Evolutionary conservation across 352 stramenopile species (phyloP).

Genomic region (Elongisporangium senticosum): DNA sequence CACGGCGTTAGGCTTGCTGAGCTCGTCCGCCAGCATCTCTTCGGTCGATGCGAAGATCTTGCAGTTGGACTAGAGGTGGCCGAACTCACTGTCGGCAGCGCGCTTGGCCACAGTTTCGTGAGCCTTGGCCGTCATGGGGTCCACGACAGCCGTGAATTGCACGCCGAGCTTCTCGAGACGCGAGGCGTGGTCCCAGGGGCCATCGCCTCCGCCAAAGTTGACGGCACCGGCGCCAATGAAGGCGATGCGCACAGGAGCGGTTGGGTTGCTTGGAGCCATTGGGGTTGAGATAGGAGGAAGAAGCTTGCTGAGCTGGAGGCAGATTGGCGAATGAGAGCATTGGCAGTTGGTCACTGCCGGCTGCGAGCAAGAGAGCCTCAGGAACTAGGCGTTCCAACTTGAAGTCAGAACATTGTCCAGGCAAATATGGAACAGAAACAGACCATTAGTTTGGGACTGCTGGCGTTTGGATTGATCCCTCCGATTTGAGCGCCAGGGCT

Average conservation of each 20-base stretch:
- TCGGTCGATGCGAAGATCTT: slow-evolving; percentile 23
- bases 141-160: slow-evolving; percentile 21
- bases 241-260: slow-evolving; percentile 20
- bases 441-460: too few relatives aligned
- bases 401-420: too few relatives aligned
- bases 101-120: slow-evolving; percentile 17
- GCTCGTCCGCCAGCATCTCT: slow-evolving; percentile 17
- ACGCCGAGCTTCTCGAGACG: slow-evolving; percentile 28
- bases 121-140: slow-evolving; percentile 23
- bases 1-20: slow-evolving; percentile 19
- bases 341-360: too few relatives aligned
- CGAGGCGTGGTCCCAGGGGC: slow-evolving; percentile 30
- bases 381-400: too few relatives aligned
- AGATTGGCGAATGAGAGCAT: slow-evolving; percentile 22
- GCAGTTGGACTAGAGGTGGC: slow-evolving; percentile 20
- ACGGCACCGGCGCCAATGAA: slow-evolving; percentile 28
- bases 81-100: slow-evolving; percentile 13
- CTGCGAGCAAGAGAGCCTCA: too few relatives aligned
- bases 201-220: slow-evolving; percentile 30
- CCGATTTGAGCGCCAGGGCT: too few relatives aligned
- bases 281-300: slow-evolving; percentile 5
- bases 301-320: not conserved
- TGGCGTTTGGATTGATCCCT: too few relatives aligned
- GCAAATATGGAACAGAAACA: too few relatives aligned
- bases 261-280: slow-evolving; percentile 1